Conservation (phyloP, 1,139 yeast genomes). For the Kluyveromyces marxianus region DNA sequence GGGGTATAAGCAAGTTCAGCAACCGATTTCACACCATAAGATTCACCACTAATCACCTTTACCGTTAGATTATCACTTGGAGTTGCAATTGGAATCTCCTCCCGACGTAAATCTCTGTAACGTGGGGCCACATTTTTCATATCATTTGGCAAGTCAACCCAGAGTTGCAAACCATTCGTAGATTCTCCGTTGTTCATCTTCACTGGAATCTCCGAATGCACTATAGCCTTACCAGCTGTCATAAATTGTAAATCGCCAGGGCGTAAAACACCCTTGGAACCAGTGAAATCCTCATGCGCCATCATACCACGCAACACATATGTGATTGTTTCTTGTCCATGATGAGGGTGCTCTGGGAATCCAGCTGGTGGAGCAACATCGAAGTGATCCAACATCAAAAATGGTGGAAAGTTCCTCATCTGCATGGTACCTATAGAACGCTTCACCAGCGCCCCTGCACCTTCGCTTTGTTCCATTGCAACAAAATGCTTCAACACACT, state of each 20-base stretch:
- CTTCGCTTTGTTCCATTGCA: conserved; percentile 75
- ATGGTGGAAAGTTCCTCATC: conserved; percentile 72
- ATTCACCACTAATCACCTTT: conserved; percentile 63
- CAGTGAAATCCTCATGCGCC: conserved; percentile 91
- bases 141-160: conserved; percentile 82
- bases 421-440: conserved; percentile 68
- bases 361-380: conserved; percentile 57
- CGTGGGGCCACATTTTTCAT: conserved; percentile 67
- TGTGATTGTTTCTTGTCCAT: conserved; percentile 86
- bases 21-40: conserved; percentile 67
- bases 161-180: conserved; percentile 72
- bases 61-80: conserved; percentile 72
- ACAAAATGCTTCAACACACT: conserved; percentile 51
- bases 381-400: conserved; percentile 80
- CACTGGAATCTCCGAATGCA: conserved; percentile 85
- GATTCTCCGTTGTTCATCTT: conserved; percentile 47
- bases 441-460: conserved; percentile 80
- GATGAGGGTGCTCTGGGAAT: conserved; percentile 90
- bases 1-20: conserved; percentile 83
- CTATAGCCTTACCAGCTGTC: conserved; percentile 91
- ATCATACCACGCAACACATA: conserved; percentile 65
- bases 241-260: conserved; percentile 90
- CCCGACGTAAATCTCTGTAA: conserved; percentile 67
- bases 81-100: conserved; percentile 62
- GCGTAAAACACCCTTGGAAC: conserved; percentile 65